Percentiles rank a stretch among this genome's conserved stretches.
Evolutionary conservation across 192 early-diverging fungal species (phyloP).

Genomic region (Coemansia sp.): DNA sequence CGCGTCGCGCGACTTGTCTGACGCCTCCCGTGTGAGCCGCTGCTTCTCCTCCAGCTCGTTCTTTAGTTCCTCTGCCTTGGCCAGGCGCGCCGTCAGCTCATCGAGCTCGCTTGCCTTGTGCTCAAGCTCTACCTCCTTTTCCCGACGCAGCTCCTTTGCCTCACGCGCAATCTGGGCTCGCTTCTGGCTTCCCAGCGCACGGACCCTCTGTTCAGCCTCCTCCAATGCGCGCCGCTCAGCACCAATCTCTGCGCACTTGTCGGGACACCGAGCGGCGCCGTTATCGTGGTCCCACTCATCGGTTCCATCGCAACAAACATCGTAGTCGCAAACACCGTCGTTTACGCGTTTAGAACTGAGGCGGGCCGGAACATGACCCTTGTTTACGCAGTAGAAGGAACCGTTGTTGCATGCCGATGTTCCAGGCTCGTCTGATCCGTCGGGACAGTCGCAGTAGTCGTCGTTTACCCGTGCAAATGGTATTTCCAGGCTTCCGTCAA

Average conservation of each 20-base stretch:
- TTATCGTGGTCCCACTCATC: constrained; percentile 71
- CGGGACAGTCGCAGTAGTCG: constrained; percentile 96
- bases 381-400: constrained; percentile 81
- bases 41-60: constrained; percentile 32
- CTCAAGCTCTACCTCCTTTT: constrained; percentile 22
- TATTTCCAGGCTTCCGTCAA: constrained; percentile 72
- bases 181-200: constrained; percentile 20
- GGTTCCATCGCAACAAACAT: constrained; percentile 91
- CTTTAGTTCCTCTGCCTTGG: constrained; percentile 33
- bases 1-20: constrained; percentile 13
- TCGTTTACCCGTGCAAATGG: constrained; percentile 81
- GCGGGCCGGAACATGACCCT: constrained; percentile 65
- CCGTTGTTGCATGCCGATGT: constrained; percentile 87
- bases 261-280: constrained; percentile 59
- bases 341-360: constrained; percentile 79
- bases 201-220: constrained; percentile 26
- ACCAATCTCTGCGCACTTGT: constrained; percentile 72
- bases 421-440: constrained; percentile 95
- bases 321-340: constrained; percentile 91
- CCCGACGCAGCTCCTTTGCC: constrained; percentile 24
- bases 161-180: constrained; percentile 22
- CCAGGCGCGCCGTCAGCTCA: constrained; percentile 13
- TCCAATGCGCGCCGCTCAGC: constrained; percentile 37
- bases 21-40: background rate
- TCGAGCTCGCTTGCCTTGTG: constrained; percentile 15